Percentiles rank a stretch among this genome's conserved stretches.
Conservation (phyloP, 2,329 filamentous ascomycete species). For the Fusarium dlaminii region DNA sequence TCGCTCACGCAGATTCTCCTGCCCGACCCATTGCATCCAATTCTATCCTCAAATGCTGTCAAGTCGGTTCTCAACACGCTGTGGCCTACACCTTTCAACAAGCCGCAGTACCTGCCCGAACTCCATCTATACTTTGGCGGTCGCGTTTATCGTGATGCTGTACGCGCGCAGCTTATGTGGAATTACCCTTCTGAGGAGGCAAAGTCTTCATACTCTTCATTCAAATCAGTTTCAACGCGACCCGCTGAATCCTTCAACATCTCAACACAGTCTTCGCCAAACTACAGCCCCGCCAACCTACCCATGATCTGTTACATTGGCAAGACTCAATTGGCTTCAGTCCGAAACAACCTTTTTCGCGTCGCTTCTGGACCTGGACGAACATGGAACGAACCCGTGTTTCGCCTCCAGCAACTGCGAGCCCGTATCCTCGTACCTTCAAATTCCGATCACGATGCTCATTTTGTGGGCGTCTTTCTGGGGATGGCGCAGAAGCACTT, state of each 20-base stretch:
- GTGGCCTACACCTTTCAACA: constrained; percentile 51
- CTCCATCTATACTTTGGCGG: constrained; percentile 61
- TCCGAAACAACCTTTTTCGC: constrained; percentile 59
- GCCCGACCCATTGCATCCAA: constrained; percentile 45
- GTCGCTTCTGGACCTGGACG: constrained; percentile 53
- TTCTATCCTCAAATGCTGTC: constrained; percentile 53
- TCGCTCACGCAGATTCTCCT: constrained; percentile 56
- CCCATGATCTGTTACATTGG: constrained; percentile 59
- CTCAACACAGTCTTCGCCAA: constrained; percentile 35
- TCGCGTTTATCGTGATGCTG: constrained; percentile 54
- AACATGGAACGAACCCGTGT: constrained; percentile 58
- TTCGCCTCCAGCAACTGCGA: constrained; percentile 57
- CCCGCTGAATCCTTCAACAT: constrained; percentile 45
- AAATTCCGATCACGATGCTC: constrained; percentile 61
- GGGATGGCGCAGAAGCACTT: constrained; percentile 67
- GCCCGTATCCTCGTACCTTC: constrained; percentile 58
- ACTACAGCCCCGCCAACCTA: constrained; percentile 35
- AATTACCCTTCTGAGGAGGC: constrained; percentile 46
- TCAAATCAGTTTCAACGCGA: constrained; percentile 51
- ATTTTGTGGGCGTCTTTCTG: constrained; percentile 62
- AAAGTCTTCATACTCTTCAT: constrained; percentile 45
- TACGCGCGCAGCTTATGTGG: constrained; percentile 63
- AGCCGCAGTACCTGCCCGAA: constrained; percentile 48
- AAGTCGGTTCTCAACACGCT: constrained; percentile 56
- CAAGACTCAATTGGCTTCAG: constrained; percentile 55